Evolutionary conservation across 495 filamentous ascomycete species (phyloP).

Genomic region (Amniculicola lignicola): DNA sequence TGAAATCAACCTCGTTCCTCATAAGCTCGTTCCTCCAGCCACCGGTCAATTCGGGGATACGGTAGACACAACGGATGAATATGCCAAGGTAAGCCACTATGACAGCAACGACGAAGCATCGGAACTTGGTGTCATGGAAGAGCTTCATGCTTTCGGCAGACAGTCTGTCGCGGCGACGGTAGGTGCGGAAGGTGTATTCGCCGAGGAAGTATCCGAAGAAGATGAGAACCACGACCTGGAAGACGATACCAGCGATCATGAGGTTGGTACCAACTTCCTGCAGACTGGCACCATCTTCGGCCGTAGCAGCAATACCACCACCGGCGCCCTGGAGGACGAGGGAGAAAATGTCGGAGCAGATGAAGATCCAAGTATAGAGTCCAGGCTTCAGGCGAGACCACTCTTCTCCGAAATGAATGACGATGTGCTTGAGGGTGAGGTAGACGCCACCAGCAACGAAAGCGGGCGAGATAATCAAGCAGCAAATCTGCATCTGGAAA

Average conservation of each 20-base stretch:
- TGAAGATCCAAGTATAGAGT: constrained; percentile 55
- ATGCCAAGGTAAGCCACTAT: constrained; percentile 31
- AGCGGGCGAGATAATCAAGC: constrained; percentile 54
- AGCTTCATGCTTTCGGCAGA: constrained; percentile 4
- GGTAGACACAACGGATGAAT: constrained; percentile 38
- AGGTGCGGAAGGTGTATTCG: constrained; percentile 33
- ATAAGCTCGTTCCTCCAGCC: constrained; percentile 36
- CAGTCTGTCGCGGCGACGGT: constrained; percentile 14
- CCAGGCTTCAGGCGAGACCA: constrained; percentile 51
- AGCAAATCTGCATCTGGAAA: constrained; percentile 44
- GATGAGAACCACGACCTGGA: constrained; percentile 42
- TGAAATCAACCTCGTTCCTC: constrained; percentile 30
- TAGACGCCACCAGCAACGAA: constrained; percentile 60
- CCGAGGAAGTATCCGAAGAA: constrained; percentile 32
- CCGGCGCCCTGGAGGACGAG: constrained; percentile 54
- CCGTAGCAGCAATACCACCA: constrained; percentile 45
- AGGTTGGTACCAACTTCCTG: constrained; percentile 38
- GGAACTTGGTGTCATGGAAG: constrained; percentile 13
- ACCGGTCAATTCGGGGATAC: constrained; percentile 38
- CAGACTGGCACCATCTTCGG: constrained; percentile 14
- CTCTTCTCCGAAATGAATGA: constrained; percentile 47
- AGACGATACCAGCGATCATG: constrained; percentile 41
- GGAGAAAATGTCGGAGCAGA: constrained; percentile 51
- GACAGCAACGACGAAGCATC: constrained; percentile 20
- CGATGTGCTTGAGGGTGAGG: constrained; percentile 49